These are phyloP conservation scores for Amylocarpus encephaloides DNA, from an alignment of 2,329 filamentous ascomycete species.

Conservation along the genomic window DNA sequence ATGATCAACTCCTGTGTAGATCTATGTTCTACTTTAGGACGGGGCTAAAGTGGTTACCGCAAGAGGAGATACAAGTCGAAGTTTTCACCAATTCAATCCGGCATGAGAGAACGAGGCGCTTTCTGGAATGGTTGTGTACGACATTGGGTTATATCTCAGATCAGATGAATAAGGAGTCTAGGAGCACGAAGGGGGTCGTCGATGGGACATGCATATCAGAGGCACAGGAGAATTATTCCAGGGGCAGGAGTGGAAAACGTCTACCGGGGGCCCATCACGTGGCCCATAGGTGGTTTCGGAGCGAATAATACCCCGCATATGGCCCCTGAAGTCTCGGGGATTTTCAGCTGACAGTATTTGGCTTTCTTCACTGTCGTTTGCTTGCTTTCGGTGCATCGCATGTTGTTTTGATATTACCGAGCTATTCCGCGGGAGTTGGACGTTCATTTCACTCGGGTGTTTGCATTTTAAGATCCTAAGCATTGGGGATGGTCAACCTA, in stretches of 20 bases:
- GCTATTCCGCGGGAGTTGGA: neutral
- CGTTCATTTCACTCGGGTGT: neutral
- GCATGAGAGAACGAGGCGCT: no score
- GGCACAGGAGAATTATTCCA: neutral
- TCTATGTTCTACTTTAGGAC: no score
- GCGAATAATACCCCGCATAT: constrained; percentile 1
- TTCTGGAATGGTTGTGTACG: no score
- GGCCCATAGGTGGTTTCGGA: neutral
- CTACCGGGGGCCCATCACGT: neutral
- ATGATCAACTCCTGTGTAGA: no score
- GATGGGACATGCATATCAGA: no score
- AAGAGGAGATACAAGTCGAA: no score
- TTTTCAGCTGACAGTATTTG: neutral
- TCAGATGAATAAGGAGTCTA: no score
- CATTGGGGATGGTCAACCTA: neutral
- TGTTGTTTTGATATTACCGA: neutral
- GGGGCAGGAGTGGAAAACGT: neutral
- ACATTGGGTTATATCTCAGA: no score
- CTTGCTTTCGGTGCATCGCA: neutral
- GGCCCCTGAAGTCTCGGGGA: neutral
- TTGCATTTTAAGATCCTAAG: neutral
- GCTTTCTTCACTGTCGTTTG: neutral
- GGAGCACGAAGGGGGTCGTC: no score
- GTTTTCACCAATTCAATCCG: no score
- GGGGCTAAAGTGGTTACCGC: no score